Conservation (phyloP, 148 eudicot genomes). For the Camellia japonica region DNA sequence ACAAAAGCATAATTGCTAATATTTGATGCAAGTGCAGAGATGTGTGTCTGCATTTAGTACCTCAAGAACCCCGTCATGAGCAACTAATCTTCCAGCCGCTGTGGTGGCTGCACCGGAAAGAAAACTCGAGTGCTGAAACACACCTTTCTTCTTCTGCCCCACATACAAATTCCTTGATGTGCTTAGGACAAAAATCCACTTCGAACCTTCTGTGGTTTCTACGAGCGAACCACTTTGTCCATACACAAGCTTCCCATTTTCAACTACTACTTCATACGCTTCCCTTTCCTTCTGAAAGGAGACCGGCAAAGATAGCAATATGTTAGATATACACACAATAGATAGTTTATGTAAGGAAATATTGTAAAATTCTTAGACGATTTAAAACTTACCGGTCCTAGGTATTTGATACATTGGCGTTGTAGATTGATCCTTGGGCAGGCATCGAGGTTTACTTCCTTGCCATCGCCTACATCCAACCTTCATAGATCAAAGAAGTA, state of each 20-base stretch:
- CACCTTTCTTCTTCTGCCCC: slow-evolving; percentile 83
- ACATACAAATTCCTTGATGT: slow-evolving; percentile 70
- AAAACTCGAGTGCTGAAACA: slow-evolving; percentile 90
- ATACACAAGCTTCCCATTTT: slow-evolving; percentile 77
- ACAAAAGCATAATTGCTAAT: background rate
- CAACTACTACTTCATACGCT: slow-evolving; percentile 70
- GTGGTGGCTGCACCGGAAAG: slow-evolving; percentile 86
- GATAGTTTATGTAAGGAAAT: background rate
- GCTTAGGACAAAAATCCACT: slow-evolving; percentile 96
- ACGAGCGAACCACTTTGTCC: slow-evolving; percentile 52
- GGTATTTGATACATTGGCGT: slow-evolving; percentile 85
- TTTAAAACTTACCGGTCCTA: slow-evolving; percentile 62
- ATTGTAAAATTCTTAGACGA: background rate
- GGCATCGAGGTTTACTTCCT: slow-evolving; percentile 62
- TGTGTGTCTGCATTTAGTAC: slow-evolving; percentile 24
- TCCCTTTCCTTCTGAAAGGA: slow-evolving; percentile 67
- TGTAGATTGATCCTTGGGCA: slow-evolving; percentile 65
- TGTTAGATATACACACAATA: background rate
- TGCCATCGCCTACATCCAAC: slow-evolving; percentile 93
- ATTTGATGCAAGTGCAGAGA: background rate
- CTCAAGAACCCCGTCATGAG: slow-evolving; percentile 72
- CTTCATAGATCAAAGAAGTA: slow-evolving; percentile 31
- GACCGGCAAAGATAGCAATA: slow-evolving; percentile 2
- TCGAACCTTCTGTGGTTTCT: slow-evolving; percentile 62
- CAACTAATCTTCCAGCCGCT: slow-evolving; percentile 78